Evolutionary conservation across 2,329 filamentous ascomycete species (phyloP), one percentile per base, ranked within the genome.

Genomic region (Cladorrhinum sp.): DNA sequence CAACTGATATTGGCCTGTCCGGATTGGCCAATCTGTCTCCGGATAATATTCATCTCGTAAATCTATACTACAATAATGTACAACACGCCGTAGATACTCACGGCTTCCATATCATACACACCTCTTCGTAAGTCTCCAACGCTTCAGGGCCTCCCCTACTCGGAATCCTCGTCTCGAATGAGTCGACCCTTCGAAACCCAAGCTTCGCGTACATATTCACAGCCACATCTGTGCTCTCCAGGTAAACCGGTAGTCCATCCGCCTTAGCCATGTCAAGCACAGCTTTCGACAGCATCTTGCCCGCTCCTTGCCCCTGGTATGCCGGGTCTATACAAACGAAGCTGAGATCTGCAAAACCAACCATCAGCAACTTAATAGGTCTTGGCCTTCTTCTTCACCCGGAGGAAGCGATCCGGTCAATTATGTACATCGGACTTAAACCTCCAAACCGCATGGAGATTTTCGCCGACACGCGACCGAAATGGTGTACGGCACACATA

Each of bases 161-260:
- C 18, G 75, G 74, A 21, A 79, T 69, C 54, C 62, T 66, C 73
- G 78, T 73, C 21, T 72, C 68, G 23, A 79, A 71, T 20, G 66
- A 62, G 51, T 71, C 70, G 12, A 68, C 57, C 2, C 62, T 63
- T 36, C 66, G 65, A 55, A 79, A 79, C 6, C 75, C 75, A 33
- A 76, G 64, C 62, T 63, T 73, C 59, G 73, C 65, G 49, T 78
- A 79, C 61, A 78, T 72, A 1, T 66, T 63, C 5, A 76, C 70
- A 1, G 76, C 76, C 18, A 73, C 70, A 65, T 72, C 71, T 18
- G 74, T 78, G 20, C 73, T 75, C 61, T 78, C 75, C 14, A 78
- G 65, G 52, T 77, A 73, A 5, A 76, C 70, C 10, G 72, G 69
- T 57, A 74, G 66, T 14, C 67, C 66, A 10, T 74, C 73, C 14